phyloP scores from a whole-genome alignment of 1,284 basidiomycete genomes.

The Pseudozyma tsukubaensis region DNA sequence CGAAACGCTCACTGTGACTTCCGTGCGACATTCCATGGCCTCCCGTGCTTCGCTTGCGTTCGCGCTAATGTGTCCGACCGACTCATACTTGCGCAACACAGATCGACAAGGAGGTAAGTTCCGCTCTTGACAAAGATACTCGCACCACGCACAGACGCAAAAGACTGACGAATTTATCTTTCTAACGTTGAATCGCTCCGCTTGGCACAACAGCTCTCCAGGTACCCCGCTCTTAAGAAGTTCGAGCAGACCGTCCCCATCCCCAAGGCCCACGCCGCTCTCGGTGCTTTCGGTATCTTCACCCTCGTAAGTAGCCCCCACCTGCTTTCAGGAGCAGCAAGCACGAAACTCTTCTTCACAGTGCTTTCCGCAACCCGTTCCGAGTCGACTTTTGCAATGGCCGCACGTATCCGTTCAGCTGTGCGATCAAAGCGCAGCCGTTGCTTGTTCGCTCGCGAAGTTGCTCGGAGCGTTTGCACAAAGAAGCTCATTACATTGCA shows the following conservation, averaged over 20 bases:
- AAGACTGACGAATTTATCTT: background rate
- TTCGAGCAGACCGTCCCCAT: conserved; percentile 90
- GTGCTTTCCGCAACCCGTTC: too few relatives aligned
- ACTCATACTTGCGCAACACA: conserved; percentile 68
- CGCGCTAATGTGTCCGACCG: background rate
- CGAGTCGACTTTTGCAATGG: too few relatives aligned
- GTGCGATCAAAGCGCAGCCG: too few relatives aligned
- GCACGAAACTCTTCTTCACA: background rate
- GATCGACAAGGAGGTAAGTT: conserved; percentile 91
- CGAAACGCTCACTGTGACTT: too few relatives aligned
- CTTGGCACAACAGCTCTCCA: conserved; percentile 76
- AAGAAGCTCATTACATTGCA: too few relatives aligned
- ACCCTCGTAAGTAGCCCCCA: conserved; percentile 54
- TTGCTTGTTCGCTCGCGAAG: too few relatives aligned
- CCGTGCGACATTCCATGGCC: too few relatives aligned
- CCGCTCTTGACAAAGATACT: background rate
- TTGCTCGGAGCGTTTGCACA: too few relatives aligned
- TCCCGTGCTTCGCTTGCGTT: too few relatives aligned
- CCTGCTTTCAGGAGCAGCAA: background rate
- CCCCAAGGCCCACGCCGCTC: conserved; percentile 89
- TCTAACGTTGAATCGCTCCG: background rate
- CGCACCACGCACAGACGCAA: background rate
- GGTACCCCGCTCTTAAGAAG: conserved; percentile 77
- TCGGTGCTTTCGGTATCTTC: conserved; percentile 77
- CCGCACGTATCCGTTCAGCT: too few relatives aligned